Evolutionary conservation across 1,284 basidiomycete species (phyloP), one percentile per base, ranked within the genome.

Genomic region (Phlebopus sp.): DNA sequence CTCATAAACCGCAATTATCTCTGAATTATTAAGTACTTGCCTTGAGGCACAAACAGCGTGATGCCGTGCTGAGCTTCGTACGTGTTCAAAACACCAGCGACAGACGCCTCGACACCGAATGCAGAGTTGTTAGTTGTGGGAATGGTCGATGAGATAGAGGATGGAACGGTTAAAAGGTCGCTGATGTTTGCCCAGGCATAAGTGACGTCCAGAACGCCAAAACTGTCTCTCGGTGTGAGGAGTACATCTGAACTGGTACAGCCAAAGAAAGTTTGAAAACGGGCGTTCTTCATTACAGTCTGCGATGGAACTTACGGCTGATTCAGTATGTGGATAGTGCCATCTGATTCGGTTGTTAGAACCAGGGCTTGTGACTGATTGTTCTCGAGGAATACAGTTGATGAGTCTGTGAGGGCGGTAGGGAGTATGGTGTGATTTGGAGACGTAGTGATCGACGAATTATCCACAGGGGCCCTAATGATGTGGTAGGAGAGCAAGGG

Each of bases 31-130:
- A 8, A 8, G 8, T 25, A 8, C 25, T 29, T 29, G 35, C 42
- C 42, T 43, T 43, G 42, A 34, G 42, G 42, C 6, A 43, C 31
- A 35, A 43, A 43, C 13, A 43, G 17, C 11, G 42, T 43, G 14
- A 43, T 23, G 11, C 42, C 42, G 13, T 43, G 30, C 19, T 31
- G 42, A 23, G 17, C 23, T 21, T 43, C 42, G 18, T 34, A 35
- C 4, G 42, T 21, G 42, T 34, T 43, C 14, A 34, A n/a, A n/a
- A 43, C 34, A 11, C 42, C 42, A 43, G 42, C 42, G n/a, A 35
- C 34, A 35, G 31, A 17, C 19, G 42, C 42, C n/a, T 35, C 42
- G 18, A 34, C 34, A n/a, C 29, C 30, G 17, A 43, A 43, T 7
- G 30, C 14, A 18, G n/a, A 19, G 34, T 21, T 35, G 21, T 43